A percentile compares a stretch with the other conserved stretches of the same genome.
These are phyloP conservation scores for Colletotrichum limetticola DNA, from an alignment of 2,329 filamentous ascomycete species.

Conservation along the genomic window DNA sequence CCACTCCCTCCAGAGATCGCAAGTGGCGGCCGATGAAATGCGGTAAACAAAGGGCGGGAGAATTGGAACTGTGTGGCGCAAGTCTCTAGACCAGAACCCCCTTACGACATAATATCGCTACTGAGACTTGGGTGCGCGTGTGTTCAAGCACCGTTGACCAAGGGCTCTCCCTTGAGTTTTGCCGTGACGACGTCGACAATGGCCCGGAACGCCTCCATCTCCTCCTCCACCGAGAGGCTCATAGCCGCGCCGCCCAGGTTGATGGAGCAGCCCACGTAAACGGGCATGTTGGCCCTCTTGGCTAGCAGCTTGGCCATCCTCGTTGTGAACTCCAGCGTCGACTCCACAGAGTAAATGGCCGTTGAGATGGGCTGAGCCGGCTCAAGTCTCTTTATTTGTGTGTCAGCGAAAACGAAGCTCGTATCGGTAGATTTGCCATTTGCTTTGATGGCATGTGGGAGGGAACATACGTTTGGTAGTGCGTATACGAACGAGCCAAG, in stretches of 20 bases:
- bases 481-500: constrained; percentile 95
- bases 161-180: constrained; percentile 53
- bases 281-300: constrained; percentile 75
- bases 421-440: no score
- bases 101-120: background rate
- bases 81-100: background rate
- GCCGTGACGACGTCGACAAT: constrained; percentile 77
- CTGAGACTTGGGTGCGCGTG: background rate
- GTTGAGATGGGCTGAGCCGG: constrained; percentile 77
- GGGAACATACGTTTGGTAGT: constrained; percentile 79
- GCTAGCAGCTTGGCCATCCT: constrained; percentile 86
- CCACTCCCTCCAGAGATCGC: background rate
- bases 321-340: constrained; percentile 86
- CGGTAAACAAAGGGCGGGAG: background rate
- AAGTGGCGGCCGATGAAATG: background rate
- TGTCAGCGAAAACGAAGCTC: background rate
- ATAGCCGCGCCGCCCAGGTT: constrained; percentile 78
- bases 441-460: background rate
- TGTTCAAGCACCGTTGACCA: constrained; percentile 37
- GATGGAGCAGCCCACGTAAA: constrained; percentile 93
- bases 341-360: constrained; percentile 78
- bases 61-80: background rate
- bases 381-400: constrained; percentile 57
- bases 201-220: constrained; percentile 86
- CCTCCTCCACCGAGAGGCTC: constrained; percentile 88